Conservation (phyloP, 2,329 filamentous ascomycete species). For the Scortechinia acanthostroma region DNA sequence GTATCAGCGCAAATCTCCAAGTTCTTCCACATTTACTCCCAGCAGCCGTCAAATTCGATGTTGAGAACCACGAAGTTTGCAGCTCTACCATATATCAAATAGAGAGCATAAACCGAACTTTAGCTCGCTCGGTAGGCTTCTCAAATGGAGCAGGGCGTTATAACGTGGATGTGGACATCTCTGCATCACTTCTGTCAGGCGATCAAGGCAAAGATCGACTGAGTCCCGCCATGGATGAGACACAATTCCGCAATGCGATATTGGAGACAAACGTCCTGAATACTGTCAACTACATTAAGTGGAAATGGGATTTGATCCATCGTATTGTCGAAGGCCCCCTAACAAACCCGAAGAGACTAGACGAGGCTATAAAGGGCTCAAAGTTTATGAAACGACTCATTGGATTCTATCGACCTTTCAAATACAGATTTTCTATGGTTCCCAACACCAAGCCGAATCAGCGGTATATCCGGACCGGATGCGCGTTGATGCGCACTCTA, state of each 20-base stretch:
- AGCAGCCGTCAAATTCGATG: conserved; percentile 64
- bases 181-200: conserved; percentile 40
- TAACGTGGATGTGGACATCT: conserved; percentile 26
- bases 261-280: conserved; percentile 80
- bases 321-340: conserved; percentile 88
- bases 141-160: conserved; percentile 24
- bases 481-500: conserved; percentile 77
- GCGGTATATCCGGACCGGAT: conserved; percentile 85
- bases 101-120: conserved; percentile 87
- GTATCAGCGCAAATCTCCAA: conserved; percentile 78
- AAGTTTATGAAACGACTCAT: conserved; percentile 94
- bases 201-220: conserved; percentile 45
- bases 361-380: conserved; percentile 87
- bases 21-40: conserved; percentile 80
- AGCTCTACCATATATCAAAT: conserved; percentile 94
- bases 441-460: conserved; percentile 88
- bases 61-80: conserved; percentile 70
- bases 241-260: conserved; percentile 55
- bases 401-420: conserved; percentile 94
- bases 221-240: conserved; percentile 44
- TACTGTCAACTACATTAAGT: conserved; percentile 86
- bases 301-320: conserved; percentile 93
- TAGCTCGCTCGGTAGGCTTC: conserved; percentile 65
- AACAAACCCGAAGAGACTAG: conserved; percentile 81
- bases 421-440: conserved; percentile 85